These are phyloP conservation scores for Alternaria alternata DNA, from an alignment of 2,329 filamentous ascomycete species.

Conservation along the genomic window DNA sequence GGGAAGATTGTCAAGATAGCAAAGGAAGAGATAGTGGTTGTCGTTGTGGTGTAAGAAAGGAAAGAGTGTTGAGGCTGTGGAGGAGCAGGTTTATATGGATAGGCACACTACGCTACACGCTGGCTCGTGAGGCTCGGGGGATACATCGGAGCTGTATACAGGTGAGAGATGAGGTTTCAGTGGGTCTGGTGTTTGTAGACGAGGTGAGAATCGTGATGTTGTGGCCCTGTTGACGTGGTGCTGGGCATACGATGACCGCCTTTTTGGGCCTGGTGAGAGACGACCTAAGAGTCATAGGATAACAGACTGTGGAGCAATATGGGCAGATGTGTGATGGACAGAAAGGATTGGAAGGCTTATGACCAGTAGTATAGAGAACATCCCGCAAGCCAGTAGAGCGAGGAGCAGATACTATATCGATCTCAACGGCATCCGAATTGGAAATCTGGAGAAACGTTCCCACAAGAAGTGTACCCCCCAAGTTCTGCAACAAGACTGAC, in stretches of 20 bases:
- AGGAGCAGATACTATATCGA: not conserved
- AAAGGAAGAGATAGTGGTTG: conserved; percentile 9
- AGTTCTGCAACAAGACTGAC: not conserved
- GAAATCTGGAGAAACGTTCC: not conserved
- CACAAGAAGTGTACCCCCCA: not conserved
- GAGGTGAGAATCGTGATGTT: not conserved
- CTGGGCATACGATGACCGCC: not conserved
- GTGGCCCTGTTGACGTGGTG: not conserved
- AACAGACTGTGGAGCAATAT: not conserved
- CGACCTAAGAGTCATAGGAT: not conserved
- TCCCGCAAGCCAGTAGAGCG: not conserved
- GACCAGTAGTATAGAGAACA: not conserved
- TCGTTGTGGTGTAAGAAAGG: conserved; percentile 27
- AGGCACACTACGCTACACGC: not conserved
- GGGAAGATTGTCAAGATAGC: not conserved
- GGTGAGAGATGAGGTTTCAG: conserved; percentile 16
- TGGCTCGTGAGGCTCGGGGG: conserved; percentile 2
- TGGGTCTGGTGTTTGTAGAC: not conserved
- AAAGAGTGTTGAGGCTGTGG: conserved; percentile 14
- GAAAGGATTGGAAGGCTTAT: not conserved
- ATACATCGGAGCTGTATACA: not conserved
- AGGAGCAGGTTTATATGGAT: conserved; percentile 26
- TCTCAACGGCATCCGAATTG: too few species aligned
- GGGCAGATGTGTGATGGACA: not conserved
- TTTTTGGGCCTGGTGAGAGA: conserved; percentile 8